Evolutionary conservation across 148 eudicot species (phyloP), one percentile per base, ranked within the genome.

Genomic region (Silene uniflora): DNA sequence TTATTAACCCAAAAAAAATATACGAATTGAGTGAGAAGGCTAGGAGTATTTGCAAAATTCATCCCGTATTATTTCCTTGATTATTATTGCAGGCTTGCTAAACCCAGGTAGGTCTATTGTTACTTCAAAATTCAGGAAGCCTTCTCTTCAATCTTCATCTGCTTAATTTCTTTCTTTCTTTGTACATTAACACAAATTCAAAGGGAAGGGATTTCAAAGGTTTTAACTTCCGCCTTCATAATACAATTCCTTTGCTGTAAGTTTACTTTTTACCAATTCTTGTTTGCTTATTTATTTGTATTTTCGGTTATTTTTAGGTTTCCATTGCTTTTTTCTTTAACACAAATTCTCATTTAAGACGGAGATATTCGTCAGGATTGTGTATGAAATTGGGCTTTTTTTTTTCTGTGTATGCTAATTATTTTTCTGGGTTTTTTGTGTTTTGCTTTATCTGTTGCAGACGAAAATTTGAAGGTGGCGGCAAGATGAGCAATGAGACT

Each of bases 401-500:
- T 62, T 62, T 23, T 3, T 65, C 17, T 1, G 29, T 27, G 35
- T 32, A 27, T 62, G 67, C 46, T 65, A 65, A 4, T 32, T 32
- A 10, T 27, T 27, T 65, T 66, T 66, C 21, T 66, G 69, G 69
- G 22, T 32, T 66, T 29, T 29, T 12, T 63, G 52, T 47, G 9
- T 25, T 4, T 2, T 61, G n/a, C n/a, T n/a, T n/a, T 62, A 27
- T 17, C n/a, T 9, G 69, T 66, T 66, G 69, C 21, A 62, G 29
- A 62, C 16, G 25, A 62, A 19, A 59, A 55, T 64, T 65, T 63
- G 46, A 61, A 77, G 71, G 75, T 74, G 79, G 70, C 87, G 86
- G 70, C 87, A 87, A 80, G 81, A 93, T 91, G 98, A 87, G 89
- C 78, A 89, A 85, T 68, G 91, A 86, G 7, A 83, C 55, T 77